Evolutionary conservation across 2,329 filamentous ascomycete species (phyloP), one percentile per base, ranked within the genome.

Genomic region (Emergomyces africanus): DNA sequence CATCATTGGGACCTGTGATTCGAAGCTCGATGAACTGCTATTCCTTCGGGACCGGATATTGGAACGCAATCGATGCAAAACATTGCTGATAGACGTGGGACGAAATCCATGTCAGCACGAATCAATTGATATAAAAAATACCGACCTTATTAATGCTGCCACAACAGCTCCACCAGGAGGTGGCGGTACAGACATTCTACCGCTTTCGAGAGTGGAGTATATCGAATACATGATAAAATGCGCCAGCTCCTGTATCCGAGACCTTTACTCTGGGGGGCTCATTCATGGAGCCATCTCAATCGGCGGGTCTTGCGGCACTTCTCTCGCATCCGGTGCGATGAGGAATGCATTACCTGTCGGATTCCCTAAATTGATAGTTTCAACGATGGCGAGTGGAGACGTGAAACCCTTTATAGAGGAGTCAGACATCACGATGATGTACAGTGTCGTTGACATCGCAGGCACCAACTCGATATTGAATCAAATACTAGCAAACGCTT

Each of bases 351-450:
- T 86, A 0, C 85, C 85, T 0, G 75, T 88, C 14, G 84, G 84
- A 0, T 80, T 89, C 56, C 86, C 86, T 0, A 89, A 89, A 66
- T 64, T 89, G 50, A 84, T 89, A 57, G 82, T 88, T 2, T 86
- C 82, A 25, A 89, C 86, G 0, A 81, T 88, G 64, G 85, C 85
- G 0, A 85, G 82, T 37, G 84, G 85, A 2, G 82, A 89, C 62
- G 83, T 83, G 1, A 78, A 78, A 0, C 79, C 81, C 0, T 81
- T 86, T n/a, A 75, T 89, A 1, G 84, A 81, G 46, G 85, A 88
- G 68, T 82, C 81, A 0, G 86, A 89, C 62, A 84, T 88, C 53
- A 81, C 80, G 0, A 78, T 89, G 72, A 85, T 87, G 81, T 86
- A 87, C 65, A 84, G 80, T 18, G 83, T 89, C 1, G 85, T 88